Conservation (phyloP, 805 yeast species). For the Metschnikowia lunata region DNA sequence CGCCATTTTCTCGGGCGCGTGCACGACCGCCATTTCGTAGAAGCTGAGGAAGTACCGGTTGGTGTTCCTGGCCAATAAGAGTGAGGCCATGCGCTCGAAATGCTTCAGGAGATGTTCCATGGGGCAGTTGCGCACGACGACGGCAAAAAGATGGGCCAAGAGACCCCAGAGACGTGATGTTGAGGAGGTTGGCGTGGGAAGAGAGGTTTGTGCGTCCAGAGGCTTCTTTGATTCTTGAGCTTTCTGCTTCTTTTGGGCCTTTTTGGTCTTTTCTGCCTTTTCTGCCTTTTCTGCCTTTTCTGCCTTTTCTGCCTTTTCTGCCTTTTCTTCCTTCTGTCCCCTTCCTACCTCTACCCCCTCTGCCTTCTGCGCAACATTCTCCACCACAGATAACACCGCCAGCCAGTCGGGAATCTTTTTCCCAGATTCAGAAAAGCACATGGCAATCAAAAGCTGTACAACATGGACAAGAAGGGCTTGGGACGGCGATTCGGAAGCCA, state of each 20-base stretch:
- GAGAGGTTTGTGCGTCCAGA: too few relatives aligned
- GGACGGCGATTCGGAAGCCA: slow-evolving; percentile 8
- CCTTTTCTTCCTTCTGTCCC: background rate
- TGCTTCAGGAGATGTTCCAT: slow-evolving; percentile 42
- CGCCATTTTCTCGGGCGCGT: slow-evolving; percentile 42
- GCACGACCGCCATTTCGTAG: slow-evolving; percentile 40
- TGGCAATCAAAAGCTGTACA: slow-evolving; percentile 40
- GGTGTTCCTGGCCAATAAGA: slow-evolving; percentile 28
- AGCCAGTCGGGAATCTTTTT: slow-evolving; percentile 55
- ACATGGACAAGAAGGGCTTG: slow-evolving; percentile 14
- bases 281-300: too few relatives aligned
- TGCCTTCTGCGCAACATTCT: slow-evolving; percentile 20
- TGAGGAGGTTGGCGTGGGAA: too few relatives aligned
- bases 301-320: too few relatives aligned
- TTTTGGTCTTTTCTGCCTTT: too few relatives aligned
- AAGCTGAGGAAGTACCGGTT: slow-evolving; percentile 43
- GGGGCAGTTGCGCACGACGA: slow-evolving; percentile 54
- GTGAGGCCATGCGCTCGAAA: slow-evolving; percentile 42
- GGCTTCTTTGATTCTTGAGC: too few relatives aligned
- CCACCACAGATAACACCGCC: slow-evolving; percentile 19
- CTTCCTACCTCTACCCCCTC: slow-evolving; percentile 4
- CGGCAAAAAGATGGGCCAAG: slow-evolving; percentile 43
- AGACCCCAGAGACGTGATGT: slow-evolving; percentile 19
- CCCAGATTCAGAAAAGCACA: slow-evolving; percentile 70
- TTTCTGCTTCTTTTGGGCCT: too few relatives aligned